A percentile compares a stretch with the other conserved stretches of the same genome.
phyloP scores from a whole-genome alignment of 768 basidiomycete genomes.

The Tephrocybe sp. region DNA sequence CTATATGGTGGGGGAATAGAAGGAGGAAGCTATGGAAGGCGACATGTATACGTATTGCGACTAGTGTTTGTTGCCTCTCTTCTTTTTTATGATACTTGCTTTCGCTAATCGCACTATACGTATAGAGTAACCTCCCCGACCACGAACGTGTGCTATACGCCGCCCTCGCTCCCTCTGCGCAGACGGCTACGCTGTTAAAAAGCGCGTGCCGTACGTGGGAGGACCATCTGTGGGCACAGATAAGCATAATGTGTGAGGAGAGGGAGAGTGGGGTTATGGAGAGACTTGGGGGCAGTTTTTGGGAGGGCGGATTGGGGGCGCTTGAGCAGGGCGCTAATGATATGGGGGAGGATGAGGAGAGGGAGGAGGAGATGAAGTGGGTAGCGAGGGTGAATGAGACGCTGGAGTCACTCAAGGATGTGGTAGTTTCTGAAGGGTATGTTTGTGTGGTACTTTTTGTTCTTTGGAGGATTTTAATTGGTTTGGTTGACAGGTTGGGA shows the following conservation, averaged over 20 bases:
- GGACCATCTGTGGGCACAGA: conserved; percentile 92
- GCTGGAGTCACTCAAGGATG: conserved; percentile 56
- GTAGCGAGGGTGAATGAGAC: conserved; percentile 60
- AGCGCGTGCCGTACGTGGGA: conserved; percentile 88
- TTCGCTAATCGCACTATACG: not conserved
- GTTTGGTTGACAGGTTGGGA: conserved; percentile 39
- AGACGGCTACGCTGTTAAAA: conserved; percentile 64
- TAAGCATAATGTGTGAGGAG: conserved; percentile 80
- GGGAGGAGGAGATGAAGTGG: conserved; percentile 39
- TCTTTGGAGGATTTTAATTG: not conserved
- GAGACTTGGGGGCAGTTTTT: conserved; percentile 73
- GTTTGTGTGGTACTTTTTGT: conserved; percentile 1
- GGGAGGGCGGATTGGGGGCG: conserved; percentile 64
- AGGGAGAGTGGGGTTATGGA: conserved; percentile 70
- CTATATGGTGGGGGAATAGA: conserved; percentile 73
- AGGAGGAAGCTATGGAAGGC: conserved; percentile 85
- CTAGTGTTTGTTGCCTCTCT: conserved; percentile 53
- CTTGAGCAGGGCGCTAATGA: conserved; percentile 48
- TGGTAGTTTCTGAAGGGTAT: conserved; percentile 67
- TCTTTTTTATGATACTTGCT: not conserved
- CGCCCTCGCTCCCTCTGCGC: conserved; percentile 72
- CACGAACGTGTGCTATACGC: conserved; percentile 89
- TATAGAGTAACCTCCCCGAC: conserved; percentile 53
- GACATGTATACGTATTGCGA: conserved; percentile 76
- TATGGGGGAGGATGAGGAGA: conserved; percentile 62